phyloP scores from a whole-genome alignment of 2,329 filamentous ascomycete species.

The Microcera coccophila region DNA sequence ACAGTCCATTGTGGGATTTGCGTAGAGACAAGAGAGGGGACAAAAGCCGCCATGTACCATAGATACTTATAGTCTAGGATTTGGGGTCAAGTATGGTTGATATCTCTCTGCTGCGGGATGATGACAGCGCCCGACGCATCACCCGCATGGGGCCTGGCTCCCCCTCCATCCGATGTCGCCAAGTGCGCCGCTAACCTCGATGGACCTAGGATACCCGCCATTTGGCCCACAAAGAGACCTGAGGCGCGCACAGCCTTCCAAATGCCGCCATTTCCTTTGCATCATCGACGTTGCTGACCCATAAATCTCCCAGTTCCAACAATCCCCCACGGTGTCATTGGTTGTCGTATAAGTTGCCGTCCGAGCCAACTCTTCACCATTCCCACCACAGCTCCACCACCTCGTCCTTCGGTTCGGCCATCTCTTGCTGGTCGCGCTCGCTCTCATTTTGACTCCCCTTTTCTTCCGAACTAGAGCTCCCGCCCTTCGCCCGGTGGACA shows the following conservation, averaged over 20 bases:
- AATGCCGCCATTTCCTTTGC: neutral
- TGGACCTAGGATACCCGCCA: constrained; percentile 5
- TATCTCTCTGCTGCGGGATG: neutral
- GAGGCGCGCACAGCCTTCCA: neutral
- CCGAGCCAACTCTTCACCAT: constrained; percentile 9
- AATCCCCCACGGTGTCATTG: neutral
- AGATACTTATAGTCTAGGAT: neutral
- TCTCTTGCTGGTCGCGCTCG: constrained; percentile 7
- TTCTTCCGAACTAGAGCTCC: constrained; percentile 32
- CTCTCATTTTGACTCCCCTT: constrained; percentile 16
- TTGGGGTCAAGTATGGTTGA: neutral
- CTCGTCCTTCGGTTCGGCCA: constrained; percentile 35
- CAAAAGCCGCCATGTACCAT: too few relatives aligned
- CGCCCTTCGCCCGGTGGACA: constrained; percentile 41
- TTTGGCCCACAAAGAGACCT: neutral
- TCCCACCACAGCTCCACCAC: constrained; percentile 49
- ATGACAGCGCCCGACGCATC: neutral
- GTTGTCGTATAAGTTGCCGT: neutral
- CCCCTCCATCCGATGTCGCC: constrained; percentile 10
- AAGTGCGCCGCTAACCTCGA: neutral
- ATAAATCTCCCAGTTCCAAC: neutral
- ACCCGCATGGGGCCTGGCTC: constrained; percentile 1
- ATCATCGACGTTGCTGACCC: neutral
- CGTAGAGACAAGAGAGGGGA: neutral
- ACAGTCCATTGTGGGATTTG: neutral